Evolutionary conservation across 306 rosid genomes (phyloP).

Genomic region (Dalbergia oliveri): DNA sequence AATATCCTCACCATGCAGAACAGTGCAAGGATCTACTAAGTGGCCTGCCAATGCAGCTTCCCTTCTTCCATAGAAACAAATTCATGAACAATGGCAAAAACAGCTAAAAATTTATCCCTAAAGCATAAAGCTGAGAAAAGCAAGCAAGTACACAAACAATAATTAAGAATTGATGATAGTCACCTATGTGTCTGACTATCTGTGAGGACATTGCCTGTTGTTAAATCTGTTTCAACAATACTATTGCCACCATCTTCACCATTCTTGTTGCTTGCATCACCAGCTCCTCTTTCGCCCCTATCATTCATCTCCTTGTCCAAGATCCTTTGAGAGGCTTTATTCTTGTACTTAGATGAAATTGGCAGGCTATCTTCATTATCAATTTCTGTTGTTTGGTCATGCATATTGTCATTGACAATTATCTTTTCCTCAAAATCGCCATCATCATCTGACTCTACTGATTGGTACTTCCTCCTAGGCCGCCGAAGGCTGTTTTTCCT

Average conservation of each 20-base stretch:
- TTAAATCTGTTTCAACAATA: constrained; percentile 38
- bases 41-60: constrained; percentile 37
- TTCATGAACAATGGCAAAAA: constrained; percentile 34
- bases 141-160: constrained; percentile 6
- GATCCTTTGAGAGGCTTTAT: constrained; percentile 42
- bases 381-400: constrained; percentile 44
- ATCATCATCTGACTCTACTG: constrained; percentile 67
- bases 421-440: constrained; percentile 43
- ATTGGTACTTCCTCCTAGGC: constrained; percentile 66
- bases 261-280: constrained; percentile 51
- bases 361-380: constrained; percentile 61
- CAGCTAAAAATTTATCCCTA: not conserved
- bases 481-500: constrained; percentile 47
- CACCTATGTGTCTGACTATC: constrained; percentile 57
- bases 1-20: constrained; percentile 35
- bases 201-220: constrained; percentile 42
- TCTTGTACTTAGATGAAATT: constrained; percentile 60
- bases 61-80: constrained; percentile 43
- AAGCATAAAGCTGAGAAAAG: constrained; percentile 9
- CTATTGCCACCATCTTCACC: constrained; percentile 47
- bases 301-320: constrained; percentile 50
- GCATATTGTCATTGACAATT: constrained; percentile 15
- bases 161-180: constrained; percentile 22
- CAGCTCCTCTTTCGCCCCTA: constrained; percentile 40
- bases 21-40: constrained; percentile 40